Base-by-base conservation (phyloP, 306 rosid species). In the Pyrus betulifolia region DNA sequence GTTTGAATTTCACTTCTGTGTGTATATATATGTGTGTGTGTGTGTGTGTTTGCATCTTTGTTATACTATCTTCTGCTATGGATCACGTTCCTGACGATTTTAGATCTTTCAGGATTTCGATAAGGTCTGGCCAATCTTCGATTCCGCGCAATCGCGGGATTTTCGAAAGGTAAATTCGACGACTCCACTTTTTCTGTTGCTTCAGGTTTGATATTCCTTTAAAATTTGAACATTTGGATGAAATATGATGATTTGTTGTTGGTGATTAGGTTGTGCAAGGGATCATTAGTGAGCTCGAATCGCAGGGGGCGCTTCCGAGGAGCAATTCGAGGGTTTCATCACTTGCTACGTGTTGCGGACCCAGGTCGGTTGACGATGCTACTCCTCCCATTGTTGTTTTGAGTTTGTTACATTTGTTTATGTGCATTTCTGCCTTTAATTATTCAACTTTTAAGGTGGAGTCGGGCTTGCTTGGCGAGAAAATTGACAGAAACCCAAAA, bases 271-370 rank as follows among this genome's bases (percentile, higher is more conserved):
- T 88, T 62, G 99, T 96, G 88, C 99, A 92, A 88, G 97, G 87
- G 86, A 89, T 96, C 40, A 96, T 96, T 70, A 89, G 98, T 33
- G 98, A 96, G 93, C 98, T 96, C 2, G 99, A 96, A 87, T 92
- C 99, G n/a, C 99, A 92, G 85, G 98, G 97, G 33, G 98, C 97
- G 44, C 91, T 96, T 79, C 99, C 99, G 4, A 88, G 96, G 81
- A 96, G 99, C 83, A 95, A 95, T 92, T 92, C 98, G 3, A 92
- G 98, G 82, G 97, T 92, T 85, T 95, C 98, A 33, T 95, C 99
- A 21, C 97, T 96, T 69, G 99, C 99, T 67, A 96, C 98, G 4
- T 96, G 99, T 72, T 96, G 99, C 78, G 99, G 99, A 82, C 99
- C 99, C 74, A 96, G 98, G 99, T 95, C 79, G 64, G 95, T 88